Evolutionary conservation across 1,139 yeast species (phyloP).

Genomic region (Hansenula lynferdii): DNA sequence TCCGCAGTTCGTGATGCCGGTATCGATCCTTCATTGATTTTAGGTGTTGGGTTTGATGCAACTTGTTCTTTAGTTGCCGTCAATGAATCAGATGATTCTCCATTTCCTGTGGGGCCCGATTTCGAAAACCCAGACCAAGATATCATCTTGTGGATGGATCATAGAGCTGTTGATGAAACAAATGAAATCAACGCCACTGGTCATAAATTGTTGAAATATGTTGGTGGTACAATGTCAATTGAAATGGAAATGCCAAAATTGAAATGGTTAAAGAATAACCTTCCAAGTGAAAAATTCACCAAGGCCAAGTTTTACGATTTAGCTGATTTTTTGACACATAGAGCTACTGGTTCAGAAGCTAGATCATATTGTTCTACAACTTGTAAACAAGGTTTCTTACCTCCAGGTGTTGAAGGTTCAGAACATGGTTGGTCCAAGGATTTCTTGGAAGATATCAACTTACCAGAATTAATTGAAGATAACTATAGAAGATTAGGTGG

Average conservation of each 20-base stretch:
- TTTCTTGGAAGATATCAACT: conserved; percentile 61
- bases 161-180: conserved; percentile 89
- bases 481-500: conserved; percentile 84
- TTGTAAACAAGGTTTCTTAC: conserved; percentile 94
- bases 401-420: conserved; percentile 84
- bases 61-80: conserved; percentile 91
- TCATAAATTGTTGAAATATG: conserved; percentile 79
- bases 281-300: conserved; percentile 57
- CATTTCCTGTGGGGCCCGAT: conserved; percentile 91
- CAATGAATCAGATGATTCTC: conserved; percentile 57
- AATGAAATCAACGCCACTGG: conserved; percentile 72
- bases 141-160: conserved; percentile 97
- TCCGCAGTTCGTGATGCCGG: conserved; percentile 69
- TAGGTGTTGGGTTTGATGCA: conserved; percentile 95
- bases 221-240: conserved; percentile 96
- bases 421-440: conserved; percentile 86
- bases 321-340: conserved; percentile 86
- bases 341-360: conserved; percentile 82
- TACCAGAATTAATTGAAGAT: conserved; percentile 73
- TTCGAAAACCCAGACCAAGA: conserved; percentile 69
- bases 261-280: conserved; percentile 88
- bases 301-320: conserved; percentile 85
- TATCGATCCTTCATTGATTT: conserved; percentile 58
- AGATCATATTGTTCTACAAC: conserved; percentile 88
- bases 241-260: conserved; percentile 98